These are phyloP conservation scores for slime mould (Dictyostelium discoideum) DNA, from an alignment of 78 protist species.

Conservation along the genomic window dicty_2.7 NC_007089.4:46501-47000, in stretches of 20 bases:
- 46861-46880: background rate
- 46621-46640: conserved; percentile 50
- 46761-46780: conserved; percentile 47
- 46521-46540: background rate
- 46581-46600: conserved; percentile 41
- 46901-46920: background rate
- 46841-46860: background rate
- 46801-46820: background rate
- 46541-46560: background rate
- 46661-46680: conserved; percentile 48
- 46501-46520: background rate
- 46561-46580: conserved; percentile 25
- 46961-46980: conserved; percentile 11
- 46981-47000: background rate
- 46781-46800: conserved; percentile 44
- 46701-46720: background rate
- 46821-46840: conserved; percentile 45
- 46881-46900: conserved; percentile 7
- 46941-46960: conserved; percentile 19
- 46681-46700: background rate
- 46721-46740: conserved; percentile 25
- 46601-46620: background rate
- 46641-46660: conserved; percentile 37
- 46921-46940: background rate
- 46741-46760: background rate